Evolutionary conservation across 176 grass and related monocot genomes (phyloP).

Genomic region (Oryza officinalis): DNA sequence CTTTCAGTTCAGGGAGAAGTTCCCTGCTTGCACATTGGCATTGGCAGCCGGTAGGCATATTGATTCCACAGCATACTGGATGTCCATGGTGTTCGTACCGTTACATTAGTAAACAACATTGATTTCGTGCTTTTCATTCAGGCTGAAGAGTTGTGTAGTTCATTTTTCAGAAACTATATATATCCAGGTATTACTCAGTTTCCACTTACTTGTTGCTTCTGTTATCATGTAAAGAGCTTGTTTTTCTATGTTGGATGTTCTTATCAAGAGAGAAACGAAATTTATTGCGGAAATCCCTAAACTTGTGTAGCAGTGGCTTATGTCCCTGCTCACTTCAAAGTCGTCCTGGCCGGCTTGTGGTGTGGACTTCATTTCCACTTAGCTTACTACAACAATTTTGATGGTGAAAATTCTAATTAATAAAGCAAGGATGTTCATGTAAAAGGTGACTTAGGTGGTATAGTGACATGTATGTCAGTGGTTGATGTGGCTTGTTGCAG

Average conservation of each 20-base stretch:
- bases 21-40: too few relatives aligned
- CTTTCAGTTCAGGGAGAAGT: too few relatives aligned
- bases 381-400: not conserved
- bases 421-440: not conserved
- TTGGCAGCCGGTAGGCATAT: too few relatives aligned
- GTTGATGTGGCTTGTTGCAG: not conserved
- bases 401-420: not conserved
- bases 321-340: not conserved
- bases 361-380: conserved; percentile 8
- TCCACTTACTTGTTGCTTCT: too few relatives aligned
- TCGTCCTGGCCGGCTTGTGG: not conserved
- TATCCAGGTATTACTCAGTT: conserved; percentile 74
- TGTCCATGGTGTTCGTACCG: not conserved
- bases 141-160: conserved; percentile 91
- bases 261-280: conserved; percentile 15
- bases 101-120: conserved; percentile 13
- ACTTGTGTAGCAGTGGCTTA: not conserved
- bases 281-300: not conserved
- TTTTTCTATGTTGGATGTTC: not conserved
- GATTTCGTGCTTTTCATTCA: conserved; percentile 25
- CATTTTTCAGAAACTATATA: conserved; percentile 90
- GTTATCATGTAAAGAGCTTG: not conserved
- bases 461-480: not conserved
- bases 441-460: not conserved
- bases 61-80: too few relatives aligned